Percentiles rank a stretch among this genome's conserved stretches.
These are phyloP conservation scores for Yamadazyma spencermartinsiae DNA, from an alignment of 1,139 yeast species.

Conservation along the genomic window DNA sequence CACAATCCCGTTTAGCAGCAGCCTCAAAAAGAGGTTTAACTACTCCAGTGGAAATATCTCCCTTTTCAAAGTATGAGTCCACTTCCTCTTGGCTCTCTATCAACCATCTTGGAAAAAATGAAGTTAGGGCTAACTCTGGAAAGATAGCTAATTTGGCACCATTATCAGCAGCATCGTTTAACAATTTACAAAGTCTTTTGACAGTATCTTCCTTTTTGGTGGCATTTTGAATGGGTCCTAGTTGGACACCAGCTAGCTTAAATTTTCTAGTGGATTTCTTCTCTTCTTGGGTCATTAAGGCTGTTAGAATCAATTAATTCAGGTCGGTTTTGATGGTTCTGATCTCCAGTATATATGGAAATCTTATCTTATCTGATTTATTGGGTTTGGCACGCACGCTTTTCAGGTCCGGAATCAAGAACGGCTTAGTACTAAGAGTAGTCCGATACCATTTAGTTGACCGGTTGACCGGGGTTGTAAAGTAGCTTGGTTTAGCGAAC, in stretches of 20 bases:
- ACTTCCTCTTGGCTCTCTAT: constrained; percentile 30
- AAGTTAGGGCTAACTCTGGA: constrained; percentile 26
- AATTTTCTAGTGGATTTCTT: constrained; percentile 10
- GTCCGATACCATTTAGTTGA: too few relatives aligned
- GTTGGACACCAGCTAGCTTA: constrained; percentile 15
- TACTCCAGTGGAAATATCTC: constrained; percentile 25
- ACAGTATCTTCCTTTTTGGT: constrained; percentile 27
- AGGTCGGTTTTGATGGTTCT: too few relatives aligned
- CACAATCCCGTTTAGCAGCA: constrained; percentile 24
- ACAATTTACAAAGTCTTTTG: constrained; percentile 22
- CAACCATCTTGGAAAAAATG: constrained; percentile 26
- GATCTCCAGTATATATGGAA: too few relatives aligned
- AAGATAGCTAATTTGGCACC: constrained; percentile 24
- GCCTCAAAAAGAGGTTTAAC: constrained; percentile 31
- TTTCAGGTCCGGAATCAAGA: too few relatives aligned
- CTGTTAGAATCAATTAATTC: too few relatives aligned
- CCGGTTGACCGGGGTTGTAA: too few relatives aligned
- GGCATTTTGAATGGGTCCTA: constrained; percentile 18
- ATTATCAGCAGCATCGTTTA: constrained; percentile 20
- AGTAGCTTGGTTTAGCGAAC: too few relatives aligned
- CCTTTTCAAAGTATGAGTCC: constrained; percentile 31
- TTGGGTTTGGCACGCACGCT: too few relatives aligned
- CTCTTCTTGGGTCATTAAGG: constrained; percentile 1
- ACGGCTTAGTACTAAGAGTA: too few relatives aligned
- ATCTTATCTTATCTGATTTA: too few relatives aligned